A percentile compares a stretch with the other conserved stretches of the same genome.
These are phyloP conservation scores for Ziziphus jujuba DNA, from an alignment of 306 rosid species.

Conservation along the genomic window DNA sequence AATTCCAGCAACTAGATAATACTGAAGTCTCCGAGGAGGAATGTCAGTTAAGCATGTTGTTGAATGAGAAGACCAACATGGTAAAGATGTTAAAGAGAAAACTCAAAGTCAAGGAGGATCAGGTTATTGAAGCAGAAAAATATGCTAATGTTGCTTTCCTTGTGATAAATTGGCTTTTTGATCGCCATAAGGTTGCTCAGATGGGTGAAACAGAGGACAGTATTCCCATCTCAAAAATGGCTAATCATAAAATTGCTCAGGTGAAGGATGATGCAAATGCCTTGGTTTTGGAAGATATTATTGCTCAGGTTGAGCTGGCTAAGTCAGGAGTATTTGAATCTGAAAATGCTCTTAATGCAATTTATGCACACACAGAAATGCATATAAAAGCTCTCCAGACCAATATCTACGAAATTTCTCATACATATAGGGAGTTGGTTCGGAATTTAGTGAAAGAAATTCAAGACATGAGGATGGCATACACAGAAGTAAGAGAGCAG, in stretches of 20 bases:
- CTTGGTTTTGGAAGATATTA: conserved; percentile 41
- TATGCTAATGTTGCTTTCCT: conserved; percentile 52
- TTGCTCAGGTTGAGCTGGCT: conserved; percentile 41
- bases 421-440: conserved; percentile 43
- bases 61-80: conserved; percentile 50
- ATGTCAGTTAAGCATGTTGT: conserved; percentile 35
- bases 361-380: conserved; percentile 42
- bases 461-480: conserved; percentile 45
- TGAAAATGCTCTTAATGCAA: conserved; percentile 39
- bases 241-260: conserved; percentile 30
- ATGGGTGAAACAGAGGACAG: conserved; percentile 25
- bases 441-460: conserved; percentile 44
- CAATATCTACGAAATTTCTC: conserved; percentile 36
- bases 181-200: conserved; percentile 35
- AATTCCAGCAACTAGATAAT: conserved; percentile 47
- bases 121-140: conserved; percentile 46
- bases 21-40: conserved; percentile 38
- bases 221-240: conserved; percentile 31
- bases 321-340: conserved; percentile 45
- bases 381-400: conserved; percentile 31
- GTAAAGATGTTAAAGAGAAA: conserved; percentile 43
- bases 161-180: conserved; percentile 58
- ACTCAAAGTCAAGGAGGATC: conserved; percentile 40
- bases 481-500: conserved; percentile 40
- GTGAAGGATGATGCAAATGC: conserved; percentile 28